Evolutionary conservation across 208 protist species (phyloP).

Genomic region (Trypanosoma mega): DNA sequence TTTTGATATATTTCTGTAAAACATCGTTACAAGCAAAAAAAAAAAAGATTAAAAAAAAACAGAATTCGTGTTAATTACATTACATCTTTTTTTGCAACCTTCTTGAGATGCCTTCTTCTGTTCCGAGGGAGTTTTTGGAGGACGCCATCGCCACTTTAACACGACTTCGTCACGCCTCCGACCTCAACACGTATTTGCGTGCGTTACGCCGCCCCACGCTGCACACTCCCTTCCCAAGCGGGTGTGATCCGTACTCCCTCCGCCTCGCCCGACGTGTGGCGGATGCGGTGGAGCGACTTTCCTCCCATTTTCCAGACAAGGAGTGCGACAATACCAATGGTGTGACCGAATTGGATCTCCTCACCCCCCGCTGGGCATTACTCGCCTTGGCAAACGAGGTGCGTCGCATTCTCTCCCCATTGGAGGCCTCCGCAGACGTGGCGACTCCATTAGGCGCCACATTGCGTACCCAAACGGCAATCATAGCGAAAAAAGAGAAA

Average conservation of each 20-base stretch:
- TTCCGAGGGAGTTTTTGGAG: conserved; percentile 21
- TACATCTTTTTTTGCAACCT: too few species aligned
- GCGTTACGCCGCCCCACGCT: conserved; percentile 1
- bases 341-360: background rate
- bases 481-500: too few species aligned
- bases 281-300: conserved; percentile 13
- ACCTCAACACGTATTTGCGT: conserved; percentile 16
- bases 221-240: background rate
- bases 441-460: too few species aligned
- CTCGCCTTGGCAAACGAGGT: conserved; percentile 20
- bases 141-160: conserved; percentile 17
- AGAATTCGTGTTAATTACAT: background rate
- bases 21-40: too few species aligned
- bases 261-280: conserved; percentile 18
- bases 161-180: conserved; percentile 4
- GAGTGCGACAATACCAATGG: too few species aligned
- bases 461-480: too few species aligned
- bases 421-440: background rate
- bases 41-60: background rate
- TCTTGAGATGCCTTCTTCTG: background rate
- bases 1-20: too few species aligned
- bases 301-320: too few species aligned
- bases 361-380: conserved; percentile 16
- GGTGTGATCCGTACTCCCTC: conserved; percentile 20
- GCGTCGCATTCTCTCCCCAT: conserved; percentile 2